phyloP scores from a whole-genome alignment of 257 asterid species.

The Osmanthus fragrans region DNA sequence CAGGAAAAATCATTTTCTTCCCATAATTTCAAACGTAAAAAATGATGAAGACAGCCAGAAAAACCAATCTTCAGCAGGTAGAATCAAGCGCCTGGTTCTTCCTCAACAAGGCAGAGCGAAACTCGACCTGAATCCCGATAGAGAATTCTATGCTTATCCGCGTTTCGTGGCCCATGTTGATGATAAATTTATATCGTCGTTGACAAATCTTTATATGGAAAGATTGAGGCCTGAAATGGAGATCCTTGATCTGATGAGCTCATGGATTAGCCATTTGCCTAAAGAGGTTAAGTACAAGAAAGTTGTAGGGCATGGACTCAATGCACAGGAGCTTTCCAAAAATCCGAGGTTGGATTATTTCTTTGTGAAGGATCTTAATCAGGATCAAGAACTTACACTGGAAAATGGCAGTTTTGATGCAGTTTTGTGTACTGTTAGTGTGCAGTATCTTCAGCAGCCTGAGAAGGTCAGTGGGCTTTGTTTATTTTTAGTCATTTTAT shows the following conservation, averaged over 20 bases:
- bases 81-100: conserved; percentile 63
- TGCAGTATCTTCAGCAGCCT: conserved; percentile 87
- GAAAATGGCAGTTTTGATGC: conserved; percentile 60
- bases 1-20: not conserved
- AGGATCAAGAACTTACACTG: conserved; percentile 52
- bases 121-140: conserved; percentile 52
- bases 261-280: conserved; percentile 89
- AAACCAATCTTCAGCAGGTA: conserved; percentile 41
- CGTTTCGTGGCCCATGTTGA: conserved; percentile 76
- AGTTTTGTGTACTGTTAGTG: conserved; percentile 79
- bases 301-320: conserved; percentile 87
- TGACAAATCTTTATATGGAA: conserved; percentile 53
- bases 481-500: not conserved
- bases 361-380: conserved; percentile 75
- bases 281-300: conserved; percentile 53
- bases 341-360: conserved; percentile 68
- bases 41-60: conserved; percentile 19
- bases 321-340: conserved; percentile 71
- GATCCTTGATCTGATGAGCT: conserved; percentile 79
- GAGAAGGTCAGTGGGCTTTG: conserved; percentile 52
- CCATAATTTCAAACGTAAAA: conserved; percentile 19
- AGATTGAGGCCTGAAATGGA: conserved; percentile 63
- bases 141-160: conserved; percentile 68
- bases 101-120: conserved; percentile 57
- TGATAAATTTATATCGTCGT: conserved; percentile 48